These are phyloP conservation scores for Pyrus betulifolia DNA, from an alignment of 306 rosid species.

Conservation along the genomic window DNA sequence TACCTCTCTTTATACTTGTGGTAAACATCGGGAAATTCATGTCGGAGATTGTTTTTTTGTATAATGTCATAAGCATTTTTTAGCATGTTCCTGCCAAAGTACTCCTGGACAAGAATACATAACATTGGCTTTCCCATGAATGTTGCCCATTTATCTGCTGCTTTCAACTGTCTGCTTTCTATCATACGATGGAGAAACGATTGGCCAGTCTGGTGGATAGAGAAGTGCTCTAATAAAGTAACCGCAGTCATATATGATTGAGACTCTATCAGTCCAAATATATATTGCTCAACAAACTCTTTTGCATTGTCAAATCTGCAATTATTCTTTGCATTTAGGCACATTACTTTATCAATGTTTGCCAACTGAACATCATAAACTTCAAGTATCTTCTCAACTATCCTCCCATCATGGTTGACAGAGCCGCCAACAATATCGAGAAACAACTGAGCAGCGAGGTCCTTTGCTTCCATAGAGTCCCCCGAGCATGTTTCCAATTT, in stretches of 20 bases:
- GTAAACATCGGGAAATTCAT: conserved; percentile 75
- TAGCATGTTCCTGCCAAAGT: conserved; percentile 54
- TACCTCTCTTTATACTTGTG: conserved; percentile 81
- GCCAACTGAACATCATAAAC: conserved; percentile 54
- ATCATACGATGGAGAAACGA: conserved; percentile 70
- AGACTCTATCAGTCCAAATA: conserved; percentile 46
- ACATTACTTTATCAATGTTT: conserved; percentile 55
- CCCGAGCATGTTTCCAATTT: conserved; percentile 34
- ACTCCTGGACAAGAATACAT: conserved; percentile 59
- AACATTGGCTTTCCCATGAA: conserved; percentile 79
- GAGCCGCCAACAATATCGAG: conserved; percentile 60
- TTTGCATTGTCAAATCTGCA: conserved; percentile 43
- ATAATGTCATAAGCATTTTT: conserved; percentile 62
- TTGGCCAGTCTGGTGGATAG: conserved; percentile 48
- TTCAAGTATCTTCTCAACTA: conserved; percentile 64
- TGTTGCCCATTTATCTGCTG: conserved; percentile 96
- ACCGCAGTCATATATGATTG: conserved; percentile 66
- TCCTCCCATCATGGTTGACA: conserved; percentile 62
- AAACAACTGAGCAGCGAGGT: conserved; percentile 62
- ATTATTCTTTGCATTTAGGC: conserved; percentile 30
- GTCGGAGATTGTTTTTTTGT: conserved; percentile 65
- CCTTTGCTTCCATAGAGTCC: conserved; percentile 44
- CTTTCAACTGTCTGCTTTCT: conserved; percentile 57
- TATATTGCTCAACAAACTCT: conserved; percentile 52
- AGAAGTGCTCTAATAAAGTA: conserved; percentile 71